Evolutionary conservation across 192 early-diverging fungal genomes (phyloP).

Genomic region (Coemansia sp.): DNA sequence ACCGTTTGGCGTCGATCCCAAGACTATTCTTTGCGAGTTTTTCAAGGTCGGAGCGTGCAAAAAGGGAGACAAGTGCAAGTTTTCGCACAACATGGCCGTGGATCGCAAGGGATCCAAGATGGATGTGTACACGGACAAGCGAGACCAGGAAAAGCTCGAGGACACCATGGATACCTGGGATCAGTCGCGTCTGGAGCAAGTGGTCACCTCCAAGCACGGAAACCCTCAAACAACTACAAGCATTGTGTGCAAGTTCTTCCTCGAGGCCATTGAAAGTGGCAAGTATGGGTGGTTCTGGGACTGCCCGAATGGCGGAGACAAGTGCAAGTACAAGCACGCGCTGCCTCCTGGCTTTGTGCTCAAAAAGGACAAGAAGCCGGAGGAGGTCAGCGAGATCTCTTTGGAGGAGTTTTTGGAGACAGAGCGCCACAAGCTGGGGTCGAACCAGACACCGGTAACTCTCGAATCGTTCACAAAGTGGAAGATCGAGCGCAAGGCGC

Average conservation of each 20-base stretch:
- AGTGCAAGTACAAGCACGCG: constrained; percentile 96
- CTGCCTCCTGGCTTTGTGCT: constrained; percentile 95
- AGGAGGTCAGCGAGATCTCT: constrained; percentile 83
- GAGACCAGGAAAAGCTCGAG: constrained; percentile 60
- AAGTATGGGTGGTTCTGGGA: constrained; percentile 99
- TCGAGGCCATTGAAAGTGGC: constrained; percentile 92
- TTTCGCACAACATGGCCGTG: constrained; percentile 91
- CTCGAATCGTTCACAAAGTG: constrained; percentile 88
- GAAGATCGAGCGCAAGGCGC: constrained; percentile 84
- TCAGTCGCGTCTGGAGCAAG: constrained; percentile 86
- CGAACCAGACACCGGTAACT: constrained; percentile 93
- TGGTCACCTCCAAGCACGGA: constrained; percentile 80
- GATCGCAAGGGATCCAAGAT: constrained; percentile 90
- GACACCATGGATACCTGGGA: constrained; percentile 98
- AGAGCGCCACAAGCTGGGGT: constrained; percentile 93
- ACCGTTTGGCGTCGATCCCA: constrained; percentile 97
- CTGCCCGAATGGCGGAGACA: constrained; percentile 91
- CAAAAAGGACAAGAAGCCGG: constrained; percentile 86
- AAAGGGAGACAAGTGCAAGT: constrained; percentile 94
- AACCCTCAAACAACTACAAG: constrained; percentile 87
- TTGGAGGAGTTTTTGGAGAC: constrained; percentile 98
- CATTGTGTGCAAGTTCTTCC: constrained; percentile 98
- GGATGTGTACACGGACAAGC: constrained; percentile 91
- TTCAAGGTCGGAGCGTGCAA: constrained; percentile 92
- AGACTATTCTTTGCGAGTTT: constrained; percentile 88